A percentile compares a stretch with the other conserved stretches of the same genome.
Conservation (phyloP, 2,329 filamentous ascomycete genomes). For the Colletotrichum euphorbiae region DNA sequence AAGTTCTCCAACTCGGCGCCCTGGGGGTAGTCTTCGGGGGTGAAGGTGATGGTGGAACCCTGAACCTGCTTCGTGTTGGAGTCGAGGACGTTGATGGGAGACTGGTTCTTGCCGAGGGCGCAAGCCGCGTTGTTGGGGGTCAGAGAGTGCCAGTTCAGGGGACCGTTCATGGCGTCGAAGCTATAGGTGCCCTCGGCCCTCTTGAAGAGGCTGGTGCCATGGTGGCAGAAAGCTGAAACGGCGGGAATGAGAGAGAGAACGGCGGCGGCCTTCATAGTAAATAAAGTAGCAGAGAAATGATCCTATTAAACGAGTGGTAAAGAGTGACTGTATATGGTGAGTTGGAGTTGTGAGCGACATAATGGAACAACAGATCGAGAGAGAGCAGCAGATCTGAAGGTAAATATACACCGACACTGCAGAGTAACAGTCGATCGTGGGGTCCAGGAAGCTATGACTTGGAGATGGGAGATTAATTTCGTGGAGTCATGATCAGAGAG, state of each 20-base stretch:
- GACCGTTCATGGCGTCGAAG: slow-evolving; percentile 57
- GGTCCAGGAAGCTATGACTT: slow-evolving; percentile 19
- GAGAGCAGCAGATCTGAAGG: slow-evolving; percentile 23
- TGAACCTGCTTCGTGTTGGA: slow-evolving; percentile 39
- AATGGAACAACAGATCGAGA: slow-evolving; percentile 6
- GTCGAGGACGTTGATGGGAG: slow-evolving; percentile 64
- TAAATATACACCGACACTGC: slow-evolving; percentile 24
- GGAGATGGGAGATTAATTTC: slow-evolving; percentile 29
- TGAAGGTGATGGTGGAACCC: slow-evolving; percentile 49
- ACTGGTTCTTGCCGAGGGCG: slow-evolving; percentile 62
- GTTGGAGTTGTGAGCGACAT: slow-evolving; percentile 7
- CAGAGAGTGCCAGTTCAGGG: slow-evolving; percentile 64
- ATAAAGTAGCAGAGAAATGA: not conserved
- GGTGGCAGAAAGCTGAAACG: slow-evolving; percentile 45
- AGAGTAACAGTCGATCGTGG: slow-evolving; percentile 14
- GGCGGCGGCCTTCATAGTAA: slow-evolving; percentile 42
- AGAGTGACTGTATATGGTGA: slow-evolving; percentile 20
- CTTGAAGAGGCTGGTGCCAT: slow-evolving; percentile 52
- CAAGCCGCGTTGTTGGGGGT: slow-evolving; percentile 59
- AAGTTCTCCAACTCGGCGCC: slow-evolving; percentile 62
- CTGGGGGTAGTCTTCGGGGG: slow-evolving; percentile 50
- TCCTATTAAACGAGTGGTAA: not conserved
- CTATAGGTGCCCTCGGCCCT: slow-evolving; percentile 49
- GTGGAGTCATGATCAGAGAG: slow-evolving; percentile 18
- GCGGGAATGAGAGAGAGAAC: slow-evolving; percentile 41